Evolutionary conservation across 2,329 filamentous ascomycete species (phyloP).

Genomic region (Scytalidium sp.): DNA sequence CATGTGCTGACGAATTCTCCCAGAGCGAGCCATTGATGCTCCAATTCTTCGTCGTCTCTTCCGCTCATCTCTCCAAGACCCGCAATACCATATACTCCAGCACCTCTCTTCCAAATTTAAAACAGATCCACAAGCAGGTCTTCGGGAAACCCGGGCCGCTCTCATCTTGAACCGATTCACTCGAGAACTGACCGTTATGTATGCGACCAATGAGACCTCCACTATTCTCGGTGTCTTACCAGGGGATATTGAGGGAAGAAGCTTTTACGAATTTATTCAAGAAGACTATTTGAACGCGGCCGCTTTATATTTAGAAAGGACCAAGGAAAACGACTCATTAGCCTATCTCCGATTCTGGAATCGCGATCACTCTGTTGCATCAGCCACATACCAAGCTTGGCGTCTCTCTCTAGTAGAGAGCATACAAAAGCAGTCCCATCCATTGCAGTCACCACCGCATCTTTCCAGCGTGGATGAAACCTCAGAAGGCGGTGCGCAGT

Average conservation of each 20-base stretch:
- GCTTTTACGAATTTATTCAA: constrained; percentile 85
- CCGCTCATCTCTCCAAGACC: constrained; percentile 76
- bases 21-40: constrained; percentile 74
- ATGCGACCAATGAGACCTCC: constrained; percentile 72
- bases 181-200: constrained; percentile 79
- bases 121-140: constrained; percentile 52
- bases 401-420: too few species aligned
- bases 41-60: constrained; percentile 77
- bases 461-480: too few species aligned
- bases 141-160: constrained; percentile 77
- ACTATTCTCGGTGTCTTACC: constrained; percentile 71
- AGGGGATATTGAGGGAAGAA: constrained; percentile 68
- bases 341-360: constrained; percentile 87
- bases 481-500: too few species aligned
- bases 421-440: too few species aligned
- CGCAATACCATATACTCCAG: constrained; percentile 85
- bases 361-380: too few species aligned
- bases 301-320: constrained; percentile 75
- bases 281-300: constrained; percentile 74
- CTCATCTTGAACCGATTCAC: constrained; percentile 86
- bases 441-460: constrained; percentile 30
- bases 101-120: constrained; percentile 80
- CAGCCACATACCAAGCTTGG: too few species aligned
- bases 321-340: constrained; percentile 88
- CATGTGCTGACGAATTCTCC: neutral